Conservation (phyloP, 1,284 basidiomycete genomes). For the Pyrrhoderma noxium region DNA sequence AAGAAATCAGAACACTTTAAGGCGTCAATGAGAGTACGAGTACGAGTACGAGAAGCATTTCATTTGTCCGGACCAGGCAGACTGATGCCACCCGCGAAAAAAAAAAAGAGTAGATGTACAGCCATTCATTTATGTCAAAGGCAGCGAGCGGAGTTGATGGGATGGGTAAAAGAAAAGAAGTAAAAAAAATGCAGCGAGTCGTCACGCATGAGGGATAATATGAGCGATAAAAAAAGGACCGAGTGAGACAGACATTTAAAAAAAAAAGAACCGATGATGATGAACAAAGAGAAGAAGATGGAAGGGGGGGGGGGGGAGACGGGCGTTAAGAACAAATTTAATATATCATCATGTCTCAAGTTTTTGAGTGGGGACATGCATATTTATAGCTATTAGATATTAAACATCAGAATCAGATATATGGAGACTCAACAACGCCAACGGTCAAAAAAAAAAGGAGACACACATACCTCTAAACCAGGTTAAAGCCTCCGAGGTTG, state of each 20-base stretch:
- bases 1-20: no score
- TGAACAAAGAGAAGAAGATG: conserved; percentile 2
- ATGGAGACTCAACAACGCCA: neutral
- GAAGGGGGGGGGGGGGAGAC: no score
- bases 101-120: neutral
- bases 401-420: conserved; percentile 1
- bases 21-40: neutral
- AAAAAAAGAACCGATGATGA: conserved; percentile 5
- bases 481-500: conserved; percentile 74
- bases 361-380: conserved; percentile 43
- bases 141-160: no score
- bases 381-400: conserved; percentile 45
- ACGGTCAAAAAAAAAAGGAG: no score
- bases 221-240: conserved; percentile 1
- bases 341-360: conserved; percentile 9
- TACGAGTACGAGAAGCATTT: neutral
- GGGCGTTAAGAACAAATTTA: no score
- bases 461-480: conserved; percentile 86
- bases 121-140: no score
- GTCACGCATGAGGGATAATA: conserved; percentile 1
- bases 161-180: neutral
- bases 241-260: conserved; percentile 4
- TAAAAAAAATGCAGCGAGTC: conserved; percentile 8
- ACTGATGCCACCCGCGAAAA: neutral
- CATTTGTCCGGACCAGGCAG: neutral